Evolutionary conservation across 257 asterid species (phyloP).

Genomic region (Solanum sitiens): DNA sequence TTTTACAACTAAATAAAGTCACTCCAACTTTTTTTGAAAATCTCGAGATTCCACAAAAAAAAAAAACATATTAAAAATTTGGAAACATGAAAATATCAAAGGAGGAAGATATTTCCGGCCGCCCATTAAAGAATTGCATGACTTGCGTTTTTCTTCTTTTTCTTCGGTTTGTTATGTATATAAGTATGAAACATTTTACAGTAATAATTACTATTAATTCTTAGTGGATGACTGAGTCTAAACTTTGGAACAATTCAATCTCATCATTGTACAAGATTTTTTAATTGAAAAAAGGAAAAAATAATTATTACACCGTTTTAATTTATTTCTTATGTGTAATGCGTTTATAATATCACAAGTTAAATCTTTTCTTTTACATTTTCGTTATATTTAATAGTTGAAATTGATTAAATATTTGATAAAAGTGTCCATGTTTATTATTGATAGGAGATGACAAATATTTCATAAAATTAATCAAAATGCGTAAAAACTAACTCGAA

Average conservation of each 20-base stretch:
- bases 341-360: background rate
- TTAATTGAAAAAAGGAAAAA: background rate
- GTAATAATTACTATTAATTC: background rate
- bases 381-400: background rate
- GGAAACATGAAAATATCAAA: background rate
- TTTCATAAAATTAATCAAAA: no score
- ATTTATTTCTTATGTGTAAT: background rate
- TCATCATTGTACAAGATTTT: background rate
- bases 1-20: background rate
- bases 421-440: background rate
- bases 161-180: background rate
- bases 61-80: background rate
- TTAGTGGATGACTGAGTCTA: background rate
- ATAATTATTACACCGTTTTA: background rate
- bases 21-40: background rate
- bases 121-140: background rate
- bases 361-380: background rate
- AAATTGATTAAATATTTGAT: background rate
- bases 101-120: background rate
- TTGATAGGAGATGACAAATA: fast-evolving
- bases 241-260: background rate
- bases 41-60: background rate
- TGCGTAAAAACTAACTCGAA: no score
- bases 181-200: background rate
- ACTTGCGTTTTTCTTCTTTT: background rate